Percentiles rank a stretch among this genome's conserved stretches.
Conservation (phyloP, 768 basidiomycete species). For the Leucosporidium yakuticum region DNA sequence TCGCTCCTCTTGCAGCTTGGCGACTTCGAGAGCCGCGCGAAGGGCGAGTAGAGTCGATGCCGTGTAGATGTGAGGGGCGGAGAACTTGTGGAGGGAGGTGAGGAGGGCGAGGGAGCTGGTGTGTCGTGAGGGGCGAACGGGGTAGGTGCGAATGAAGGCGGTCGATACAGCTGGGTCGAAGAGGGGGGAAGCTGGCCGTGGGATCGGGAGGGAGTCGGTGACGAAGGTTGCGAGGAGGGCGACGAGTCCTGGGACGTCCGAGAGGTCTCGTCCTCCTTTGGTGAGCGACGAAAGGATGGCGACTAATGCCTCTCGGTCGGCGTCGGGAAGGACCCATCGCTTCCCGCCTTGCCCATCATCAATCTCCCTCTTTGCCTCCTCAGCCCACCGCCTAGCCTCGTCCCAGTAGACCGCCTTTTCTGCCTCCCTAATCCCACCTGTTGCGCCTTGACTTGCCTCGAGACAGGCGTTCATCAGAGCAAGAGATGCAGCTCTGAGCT, state of each 20-base stretch:
- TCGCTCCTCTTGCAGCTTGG: conserved; percentile 32
- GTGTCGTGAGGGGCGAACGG: conserved; percentile 26
- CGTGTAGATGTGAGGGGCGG: conserved; percentile 34
- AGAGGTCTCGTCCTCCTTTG: conserved; percentile 36
- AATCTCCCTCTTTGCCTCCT: conserved; percentile 25
- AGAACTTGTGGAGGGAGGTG: conserved; percentile 39
- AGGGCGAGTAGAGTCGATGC: conserved; percentile 31
- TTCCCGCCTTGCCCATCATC: conserved; percentile 21
- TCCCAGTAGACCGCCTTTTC: conserved; percentile 36
- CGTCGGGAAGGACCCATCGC: conserved; percentile 14
- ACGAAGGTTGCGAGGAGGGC: conserved; percentile 36
- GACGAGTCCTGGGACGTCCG: conserved; percentile 37
- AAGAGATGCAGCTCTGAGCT: conserved; percentile 18
- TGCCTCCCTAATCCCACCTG: conserved; percentile 27
- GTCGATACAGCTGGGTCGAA: conserved; percentile 37
- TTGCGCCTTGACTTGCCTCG: conserved; percentile 24
- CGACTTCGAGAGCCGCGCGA: conserved; percentile 31
- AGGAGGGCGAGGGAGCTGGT: conserved; percentile 35
- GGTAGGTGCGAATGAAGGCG: conserved; percentile 32
- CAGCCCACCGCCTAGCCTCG: conserved; percentile 32
- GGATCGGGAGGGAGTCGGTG: conserved; percentile 30
- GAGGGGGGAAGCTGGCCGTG: conserved; percentile 28
- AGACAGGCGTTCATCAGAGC: conserved; percentile 27
- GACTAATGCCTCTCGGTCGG: conserved; percentile 35
- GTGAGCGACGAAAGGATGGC: conserved; percentile 30